Conservation (phyloP, 2,329 filamentous ascomycete species). For the Cladophialophora carrionii region DNA sequence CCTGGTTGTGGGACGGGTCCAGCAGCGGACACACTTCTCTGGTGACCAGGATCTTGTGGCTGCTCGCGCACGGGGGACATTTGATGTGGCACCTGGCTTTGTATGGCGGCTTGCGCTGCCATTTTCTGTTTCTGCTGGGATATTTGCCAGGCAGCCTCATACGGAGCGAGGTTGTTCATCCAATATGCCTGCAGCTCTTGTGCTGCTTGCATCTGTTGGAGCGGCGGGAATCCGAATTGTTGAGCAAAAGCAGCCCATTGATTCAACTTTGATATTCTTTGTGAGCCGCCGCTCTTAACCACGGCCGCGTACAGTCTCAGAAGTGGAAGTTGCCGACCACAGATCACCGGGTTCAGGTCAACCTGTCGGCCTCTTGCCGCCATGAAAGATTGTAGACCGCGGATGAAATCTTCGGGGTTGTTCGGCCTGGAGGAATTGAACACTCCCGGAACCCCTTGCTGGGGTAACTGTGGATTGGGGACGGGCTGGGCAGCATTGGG, state of each 20-base stretch:
- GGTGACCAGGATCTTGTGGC: constrained; percentile 40
- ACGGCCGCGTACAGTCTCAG: constrained; percentile 78
- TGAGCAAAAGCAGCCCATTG: constrained; percentile 75
- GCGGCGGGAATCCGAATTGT: constrained; percentile 61
- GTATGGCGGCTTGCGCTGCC: constrained; percentile 47
- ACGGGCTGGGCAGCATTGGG: constrained; percentile 22
- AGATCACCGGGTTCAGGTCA: constrained; percentile 73
- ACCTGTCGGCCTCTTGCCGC: constrained; percentile 71
- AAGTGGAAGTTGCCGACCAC: constrained; percentile 73
- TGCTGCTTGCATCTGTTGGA: constrained; percentile 67
- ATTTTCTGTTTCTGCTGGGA: constrained; percentile 51
- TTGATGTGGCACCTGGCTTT: constrained; percentile 47
- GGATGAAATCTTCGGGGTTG: constrained; percentile 70
- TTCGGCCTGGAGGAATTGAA: constrained; percentile 39
- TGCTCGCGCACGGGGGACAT: constrained; percentile 44
- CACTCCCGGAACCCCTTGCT: constrained; percentile 27
- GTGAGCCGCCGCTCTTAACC: constrained; percentile 75
- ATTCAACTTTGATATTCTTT: constrained; percentile 69
- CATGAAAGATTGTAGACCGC: constrained; percentile 78
- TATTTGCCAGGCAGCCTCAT: constrained; percentile 63
- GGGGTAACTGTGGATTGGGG: constrained; percentile 30
- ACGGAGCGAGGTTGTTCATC: constrained; percentile 72
- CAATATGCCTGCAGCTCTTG: constrained; percentile 73
- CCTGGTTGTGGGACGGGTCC: constrained; percentile 36
- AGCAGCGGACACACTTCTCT: constrained; percentile 37